Evolutionary conservation across 148 eudicot genomes (phyloP).

Genomic region (Rhododendron williamsianum): DNA sequence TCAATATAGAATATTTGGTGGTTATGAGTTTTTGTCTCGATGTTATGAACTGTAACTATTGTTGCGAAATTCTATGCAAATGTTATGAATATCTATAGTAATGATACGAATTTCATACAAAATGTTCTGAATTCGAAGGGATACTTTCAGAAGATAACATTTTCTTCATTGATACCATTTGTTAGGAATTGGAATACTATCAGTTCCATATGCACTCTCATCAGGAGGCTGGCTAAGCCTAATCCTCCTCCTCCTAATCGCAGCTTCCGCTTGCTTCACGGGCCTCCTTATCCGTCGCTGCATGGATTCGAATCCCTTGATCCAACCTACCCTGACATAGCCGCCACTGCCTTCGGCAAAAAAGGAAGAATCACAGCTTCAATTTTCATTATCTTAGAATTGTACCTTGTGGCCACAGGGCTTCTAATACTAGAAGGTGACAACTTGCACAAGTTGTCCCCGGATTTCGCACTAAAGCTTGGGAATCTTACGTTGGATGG

Average conservation of each 20-base stretch:
- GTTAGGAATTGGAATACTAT: slow-evolving; percentile 44
- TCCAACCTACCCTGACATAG: slow-evolving; percentile 40
- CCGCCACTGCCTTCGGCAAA: slow-evolving; percentile 33
- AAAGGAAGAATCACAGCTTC: slow-evolving; percentile 35
- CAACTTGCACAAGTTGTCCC: slow-evolving; percentile 36
- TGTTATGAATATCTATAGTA: neutral
- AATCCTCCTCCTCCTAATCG: slow-evolving; percentile 27
- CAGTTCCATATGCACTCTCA: slow-evolving; percentile 48
- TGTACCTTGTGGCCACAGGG: slow-evolving; percentile 42
- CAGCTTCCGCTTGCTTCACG: slow-evolving; percentile 30
- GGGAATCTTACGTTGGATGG: slow-evolving; percentile 21
- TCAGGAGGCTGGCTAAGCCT: slow-evolving; percentile 56
- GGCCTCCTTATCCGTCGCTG: slow-evolving; percentile 36
- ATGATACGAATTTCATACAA: neutral
- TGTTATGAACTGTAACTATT: neutral
- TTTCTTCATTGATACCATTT: neutral
- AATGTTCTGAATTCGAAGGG: neutral
- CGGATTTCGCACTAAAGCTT: slow-evolving; percentile 17
- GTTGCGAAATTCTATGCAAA: neutral
- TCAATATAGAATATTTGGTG: no score
- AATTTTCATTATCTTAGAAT: slow-evolving; percentile 27
- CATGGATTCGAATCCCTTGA: slow-evolving; percentile 35
- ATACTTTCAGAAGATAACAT: neutral
- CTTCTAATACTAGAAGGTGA: slow-evolving; percentile 51
- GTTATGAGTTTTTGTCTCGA: neutral